Percentiles rank a stretch among this genome's conserved stretches.
Evolutionary conservation across 192 early-diverging fungal species (phyloP).

Genomic region (Coemansia sp.): DNA sequence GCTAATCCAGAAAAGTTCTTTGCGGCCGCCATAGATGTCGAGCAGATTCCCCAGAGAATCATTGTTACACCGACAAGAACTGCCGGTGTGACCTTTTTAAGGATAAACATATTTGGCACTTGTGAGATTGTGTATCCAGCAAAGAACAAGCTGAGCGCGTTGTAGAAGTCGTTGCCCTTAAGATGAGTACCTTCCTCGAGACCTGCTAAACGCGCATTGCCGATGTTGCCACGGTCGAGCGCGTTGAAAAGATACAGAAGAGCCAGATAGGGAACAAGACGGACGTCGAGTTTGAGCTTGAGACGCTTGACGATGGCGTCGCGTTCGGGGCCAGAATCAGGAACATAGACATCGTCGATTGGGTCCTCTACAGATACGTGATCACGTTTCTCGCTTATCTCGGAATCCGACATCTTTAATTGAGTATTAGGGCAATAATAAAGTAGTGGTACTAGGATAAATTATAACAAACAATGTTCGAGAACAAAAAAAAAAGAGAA

Average conservation of each 20-base stretch:
- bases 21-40: slow-evolving; percentile 60
- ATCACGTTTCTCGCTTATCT: no score
- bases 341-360: slow-evolving; percentile 11
- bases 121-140: slow-evolving; percentile 70
- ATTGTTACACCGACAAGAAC: slow-evolving; percentile 62
- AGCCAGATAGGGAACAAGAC: slow-evolving; percentile 61
- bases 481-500: no score
- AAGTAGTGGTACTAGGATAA: no score
- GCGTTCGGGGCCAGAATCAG: slow-evolving; percentile 39
- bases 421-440: no score
- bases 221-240: slow-evolving; percentile 72
- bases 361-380: no score
- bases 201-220: slow-evolving; percentile 61
- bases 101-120: slow-evolving; percentile 73
- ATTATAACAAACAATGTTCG: no score
- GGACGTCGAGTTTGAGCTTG: slow-evolving; percentile 55
- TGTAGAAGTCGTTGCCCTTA: slow-evolving; percentile 49
- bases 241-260: slow-evolving; percentile 67
- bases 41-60: slow-evolving; percentile 69
- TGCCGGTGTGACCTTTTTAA: slow-evolving; percentile 61
- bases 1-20: slow-evolving; percentile 26
- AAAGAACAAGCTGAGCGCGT: slow-evolving; percentile 53
- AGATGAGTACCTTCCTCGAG: slow-evolving; percentile 51
- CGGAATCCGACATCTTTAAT: no score
- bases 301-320: slow-evolving; percentile 47